Percentiles rank a stretch among this genome's conserved stretches.
These are phyloP conservation scores for Naganishia cerealis DNA, from an alignment of 1,284 basidiomycete species.

Conservation along the genomic window DNA sequence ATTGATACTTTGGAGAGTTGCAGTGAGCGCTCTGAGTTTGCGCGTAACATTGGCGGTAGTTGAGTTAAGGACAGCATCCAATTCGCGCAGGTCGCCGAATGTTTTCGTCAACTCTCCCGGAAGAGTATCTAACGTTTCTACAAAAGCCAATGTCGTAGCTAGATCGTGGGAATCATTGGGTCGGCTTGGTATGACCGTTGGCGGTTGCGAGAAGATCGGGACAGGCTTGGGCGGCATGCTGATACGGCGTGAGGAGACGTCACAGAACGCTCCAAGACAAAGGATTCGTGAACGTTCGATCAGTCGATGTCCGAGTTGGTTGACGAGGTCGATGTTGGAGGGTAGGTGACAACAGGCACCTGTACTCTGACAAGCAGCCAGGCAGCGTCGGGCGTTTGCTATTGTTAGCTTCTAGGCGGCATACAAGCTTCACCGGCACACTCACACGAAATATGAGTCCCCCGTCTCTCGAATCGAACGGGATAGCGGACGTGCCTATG, in stretches of 20 bases:
- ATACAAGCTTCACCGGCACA: too few species aligned
- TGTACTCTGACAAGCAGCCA: too few species aligned
- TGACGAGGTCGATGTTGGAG: not conserved
- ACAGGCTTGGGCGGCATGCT: constrained; percentile 46
- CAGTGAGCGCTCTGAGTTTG: constrained; percentile 72
- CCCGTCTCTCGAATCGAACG: too few species aligned
- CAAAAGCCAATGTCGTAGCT: constrained; percentile 68
- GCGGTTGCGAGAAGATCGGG: constrained; percentile 37
- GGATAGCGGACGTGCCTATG: too few species aligned
- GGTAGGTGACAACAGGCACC: not conserved
- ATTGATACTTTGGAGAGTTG: constrained; percentile 35
- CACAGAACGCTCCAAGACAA: not conserved
- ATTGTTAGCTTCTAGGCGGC: too few species aligned
- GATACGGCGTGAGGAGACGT: not conserved
- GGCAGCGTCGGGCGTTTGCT: too few species aligned
- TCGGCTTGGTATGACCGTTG: constrained; percentile 23
- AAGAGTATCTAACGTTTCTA: constrained; percentile 88
- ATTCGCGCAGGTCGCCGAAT: constrained; percentile 92
- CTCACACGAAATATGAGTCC: too few species aligned
- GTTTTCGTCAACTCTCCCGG: constrained; percentile 90
- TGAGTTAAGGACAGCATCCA: constrained; percentile 91
- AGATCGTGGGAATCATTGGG: constrained; percentile 50
- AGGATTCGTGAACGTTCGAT: not conserved
- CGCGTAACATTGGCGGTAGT: constrained; percentile 74
- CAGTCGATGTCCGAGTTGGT: not conserved